These are phyloP conservation scores for Diplodia corticola DNA, from an alignment of 2,329 filamentous ascomycete species.

Conservation along the genomic window DNA sequence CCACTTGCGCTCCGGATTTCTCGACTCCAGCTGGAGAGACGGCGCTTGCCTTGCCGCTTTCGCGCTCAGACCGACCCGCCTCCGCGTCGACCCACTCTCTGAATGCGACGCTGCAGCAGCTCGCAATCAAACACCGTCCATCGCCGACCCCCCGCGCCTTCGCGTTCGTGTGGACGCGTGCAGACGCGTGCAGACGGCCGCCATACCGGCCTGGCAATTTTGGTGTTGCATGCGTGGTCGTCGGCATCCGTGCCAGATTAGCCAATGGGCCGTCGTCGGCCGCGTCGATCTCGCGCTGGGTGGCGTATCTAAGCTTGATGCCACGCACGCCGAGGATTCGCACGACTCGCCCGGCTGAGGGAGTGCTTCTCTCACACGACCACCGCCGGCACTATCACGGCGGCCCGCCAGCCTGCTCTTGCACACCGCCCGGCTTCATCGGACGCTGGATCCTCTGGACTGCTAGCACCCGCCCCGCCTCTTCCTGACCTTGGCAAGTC, in stretches of 20 bases:
- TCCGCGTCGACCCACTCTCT: constrained; percentile 8
- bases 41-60: constrained; percentile 12
- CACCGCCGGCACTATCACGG: background rate
- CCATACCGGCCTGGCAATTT: background rate
- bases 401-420: background rate
- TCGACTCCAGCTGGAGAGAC: constrained; percentile 3
- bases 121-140: background rate
- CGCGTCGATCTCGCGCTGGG: constrained; percentile 11
- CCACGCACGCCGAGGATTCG: background rate
- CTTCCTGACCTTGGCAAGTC: background rate
- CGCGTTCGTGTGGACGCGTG: no score
- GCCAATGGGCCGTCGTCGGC: background rate
- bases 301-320: constrained; percentile 12
- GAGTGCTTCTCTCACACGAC: background rate
- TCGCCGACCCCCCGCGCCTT: background rate
- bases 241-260: background rate
- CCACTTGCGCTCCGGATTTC: constrained; percentile 11
- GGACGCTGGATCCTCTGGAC: background rate
- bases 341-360: background rate
- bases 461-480: no score
- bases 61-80: constrained; percentile 6
- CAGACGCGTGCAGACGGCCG: background rate
- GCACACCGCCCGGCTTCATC: constrained; percentile 4
- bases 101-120: constrained; percentile 2
- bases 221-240: constrained; percentile 5